Base-by-base conservation (phyloP, 2,329 filamentous ascomycete species). In the Colletotrichum tofieldiae region DNA sequence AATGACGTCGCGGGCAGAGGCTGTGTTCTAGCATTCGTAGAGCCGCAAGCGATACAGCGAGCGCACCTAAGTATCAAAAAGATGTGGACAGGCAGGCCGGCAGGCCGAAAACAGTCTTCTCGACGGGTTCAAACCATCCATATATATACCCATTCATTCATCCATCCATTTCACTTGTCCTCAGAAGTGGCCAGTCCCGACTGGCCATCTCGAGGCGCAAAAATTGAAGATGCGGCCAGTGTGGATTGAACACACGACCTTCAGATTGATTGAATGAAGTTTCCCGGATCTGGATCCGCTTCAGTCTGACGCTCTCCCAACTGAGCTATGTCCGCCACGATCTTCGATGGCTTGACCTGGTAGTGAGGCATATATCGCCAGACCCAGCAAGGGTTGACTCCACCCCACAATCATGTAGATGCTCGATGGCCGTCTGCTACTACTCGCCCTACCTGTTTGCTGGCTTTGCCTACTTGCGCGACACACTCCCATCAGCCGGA, bases 211-310 rank as follows among this genome's bases (percentile, higher is more conserved):
- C 41, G 11, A n/a, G 29, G 12, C 7, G 32, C 56, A 67, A 71
- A 72, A 69, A 11, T 11, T 6, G 37, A 59, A 64, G 37, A 69
- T 72, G 69, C 69, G 69, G 69, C 65, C 69, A 72, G 69, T 72
- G 69, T 72, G 69, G 69, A 72, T 72, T 72, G 69, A 72, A 72
- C 69, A 72, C 68, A 71, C 67, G 68, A 71, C 68, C 68, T 71
- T 71, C 68, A 71, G 68, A 67, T 72, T 41, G 65, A 68, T 60
- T 41, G 69, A 72, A 26, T 72, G 69, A 72, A 72, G 69, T 72
- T 60, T 60, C 6, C 14, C 47, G 59, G 69, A 60, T n/a, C 1
- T 0, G 9, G 2, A 37, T 51, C 69, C 69, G 65, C 69, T 72
- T 72, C 65, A 72, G 69, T 72, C 69, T 72, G 69, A 72, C 69